phyloP scores from a whole-genome alignment of 1,284 basidiomycete species.

The Microbotryomycetes sp. region DNA sequence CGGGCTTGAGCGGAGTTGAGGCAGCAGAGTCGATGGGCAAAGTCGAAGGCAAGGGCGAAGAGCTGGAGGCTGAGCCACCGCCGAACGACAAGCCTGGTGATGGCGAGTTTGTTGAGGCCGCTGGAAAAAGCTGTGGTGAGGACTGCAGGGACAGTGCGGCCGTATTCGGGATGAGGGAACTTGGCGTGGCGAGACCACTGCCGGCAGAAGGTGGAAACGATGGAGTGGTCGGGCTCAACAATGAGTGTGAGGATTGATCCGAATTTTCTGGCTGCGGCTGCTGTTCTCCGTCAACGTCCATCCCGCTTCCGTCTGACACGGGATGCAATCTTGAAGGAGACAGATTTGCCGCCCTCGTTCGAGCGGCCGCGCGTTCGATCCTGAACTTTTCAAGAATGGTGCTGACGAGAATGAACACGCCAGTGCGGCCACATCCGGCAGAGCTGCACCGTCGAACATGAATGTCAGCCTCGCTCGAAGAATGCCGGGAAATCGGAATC shows the following conservation, averaged over 20 bases:
- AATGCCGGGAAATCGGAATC: background rate
- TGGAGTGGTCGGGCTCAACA: background rate
- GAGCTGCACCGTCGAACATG: conserved; percentile 60
- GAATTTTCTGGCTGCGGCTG: too few relatives aligned
- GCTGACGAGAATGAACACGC: conserved; percentile 83
- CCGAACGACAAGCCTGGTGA: background rate
- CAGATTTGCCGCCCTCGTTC: background rate
- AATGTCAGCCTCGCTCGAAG: conserved; percentile 39
- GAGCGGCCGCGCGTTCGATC: conserved; percentile 47
- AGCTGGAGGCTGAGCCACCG: background rate
- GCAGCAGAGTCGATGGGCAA: background rate
- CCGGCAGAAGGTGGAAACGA: background rate
- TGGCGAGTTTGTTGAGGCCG: conserved; percentile 1
- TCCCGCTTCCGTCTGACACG: background rate
- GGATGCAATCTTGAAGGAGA: too few relatives aligned
- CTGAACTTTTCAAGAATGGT: conserved; percentile 72
- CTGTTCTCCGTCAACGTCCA: conserved; percentile 20
- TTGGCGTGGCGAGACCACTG: background rate
- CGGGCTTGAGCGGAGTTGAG: background rate
- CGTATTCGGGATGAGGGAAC: background rate
- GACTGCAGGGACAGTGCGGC: background rate
- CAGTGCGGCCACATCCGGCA: conserved; percentile 85
- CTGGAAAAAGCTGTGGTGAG: background rate
- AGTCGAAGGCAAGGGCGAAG: background rate
- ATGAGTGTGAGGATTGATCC: too few relatives aligned